Base-by-base conservation (phyloP, 371 early-diverging fungal species). In the Circinella umbellata region DNA sequence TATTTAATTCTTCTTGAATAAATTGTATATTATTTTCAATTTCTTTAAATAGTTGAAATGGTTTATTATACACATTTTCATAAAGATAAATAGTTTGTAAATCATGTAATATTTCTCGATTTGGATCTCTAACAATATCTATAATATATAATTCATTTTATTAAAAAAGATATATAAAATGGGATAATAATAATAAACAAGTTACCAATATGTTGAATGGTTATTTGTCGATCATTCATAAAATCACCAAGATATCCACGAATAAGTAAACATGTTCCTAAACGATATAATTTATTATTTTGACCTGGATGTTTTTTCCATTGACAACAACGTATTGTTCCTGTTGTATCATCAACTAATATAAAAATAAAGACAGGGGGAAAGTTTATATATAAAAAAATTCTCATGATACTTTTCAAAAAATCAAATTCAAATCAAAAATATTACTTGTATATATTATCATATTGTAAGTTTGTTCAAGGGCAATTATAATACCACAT, bases 321-420 rank as follows among this genome's bases (percentile, higher is more conserved):
- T 38, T 64, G 15, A 34, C 49, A 51, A 37, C 65, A 64, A 47
- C 48, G 65, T 15, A 64, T 9, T 1, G 65, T 64, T n/a, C 18
- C 65, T 14, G 65, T 64, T 18, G 53, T 49, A 51, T 64, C 65
- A 64, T 64, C 65, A 36, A 64, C 65, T 64, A 64, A 27, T 4
- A 17, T 13, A 15, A 13, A 51, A 51, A 13, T 4, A 51, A 1
- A 51, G 14, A 51, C 4, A 3, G 27, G 27, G 27, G 27, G 2
- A 27, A 27, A 27, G 27, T 27, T 27, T 27, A 27, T 27, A 27
- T 27, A n/a, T n/a, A n/a, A 47, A 11, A 47, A 3, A 9, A 11
- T 47, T 47, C 47, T 47, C 3, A 11, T 47, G 1, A 9, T 47
- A 9, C 47, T 15, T 15, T 47, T 15, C 1, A 47, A 47, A 47